Conservation (phyloP, 345 rosid genomes). For the Eucalyptus cloeziana region DNA sequence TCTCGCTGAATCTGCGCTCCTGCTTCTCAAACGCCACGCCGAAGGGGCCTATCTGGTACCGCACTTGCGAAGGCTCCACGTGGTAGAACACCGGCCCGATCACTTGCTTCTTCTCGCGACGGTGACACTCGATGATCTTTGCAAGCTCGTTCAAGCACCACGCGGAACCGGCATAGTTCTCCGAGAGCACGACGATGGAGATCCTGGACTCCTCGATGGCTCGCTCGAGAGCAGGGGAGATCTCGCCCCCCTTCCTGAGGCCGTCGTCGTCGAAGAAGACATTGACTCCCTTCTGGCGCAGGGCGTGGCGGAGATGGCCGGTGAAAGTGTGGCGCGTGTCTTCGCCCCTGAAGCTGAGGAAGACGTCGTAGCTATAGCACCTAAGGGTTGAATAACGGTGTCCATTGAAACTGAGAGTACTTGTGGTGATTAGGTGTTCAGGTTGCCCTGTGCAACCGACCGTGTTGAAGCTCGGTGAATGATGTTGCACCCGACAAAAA, state of each 20-base stretch:
- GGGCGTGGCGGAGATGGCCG: neutral
- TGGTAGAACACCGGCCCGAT: neutral
- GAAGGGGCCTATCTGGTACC: neutral
- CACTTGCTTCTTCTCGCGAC: neutral
- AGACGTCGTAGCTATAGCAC: neutral
- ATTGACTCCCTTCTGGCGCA: neutral
- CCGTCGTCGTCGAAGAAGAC: neutral
- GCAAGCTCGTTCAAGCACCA: neutral
- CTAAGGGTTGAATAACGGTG: rapidly evolving
- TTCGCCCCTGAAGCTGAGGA: conserved; percentile 1
- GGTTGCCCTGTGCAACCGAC: neutral
- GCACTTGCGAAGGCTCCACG: neutral
- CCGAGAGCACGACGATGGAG: neutral
- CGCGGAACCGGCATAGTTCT: neutral
- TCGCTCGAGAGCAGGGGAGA: neutral
- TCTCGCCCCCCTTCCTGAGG: neutral
- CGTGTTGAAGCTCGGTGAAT: neutral
- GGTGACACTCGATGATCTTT: neutral
- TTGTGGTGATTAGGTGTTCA: neutral
- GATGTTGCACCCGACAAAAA: neutral
- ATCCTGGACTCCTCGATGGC: neutral
- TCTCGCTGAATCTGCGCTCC: neutral
- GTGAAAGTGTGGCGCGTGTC: neutral
- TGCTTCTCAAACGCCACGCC: neutral
- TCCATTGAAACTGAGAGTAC: neutral